Percentiles rank a stretch among this genome's conserved stretches.
Evolutionary conservation across 371 early-diverging fungal genomes (phyloP).

Genomic region (Choanephora cucurbitarum): DNA sequence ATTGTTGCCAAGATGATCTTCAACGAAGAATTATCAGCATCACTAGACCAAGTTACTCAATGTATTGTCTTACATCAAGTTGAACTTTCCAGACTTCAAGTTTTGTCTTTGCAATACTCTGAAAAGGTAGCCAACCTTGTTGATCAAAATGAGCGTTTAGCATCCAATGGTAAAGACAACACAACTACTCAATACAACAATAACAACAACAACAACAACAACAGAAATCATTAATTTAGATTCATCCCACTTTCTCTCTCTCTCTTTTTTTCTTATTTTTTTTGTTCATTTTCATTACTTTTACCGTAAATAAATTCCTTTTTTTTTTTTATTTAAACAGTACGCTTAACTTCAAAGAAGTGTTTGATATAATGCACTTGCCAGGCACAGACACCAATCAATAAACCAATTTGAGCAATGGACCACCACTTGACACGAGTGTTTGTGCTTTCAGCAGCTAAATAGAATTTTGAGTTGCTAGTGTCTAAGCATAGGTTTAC

Average conservation of each 20-base stretch:
- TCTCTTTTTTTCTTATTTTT: background rate
- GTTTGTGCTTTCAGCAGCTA: conserved; percentile 81
- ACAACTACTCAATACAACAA: conserved; percentile 7
- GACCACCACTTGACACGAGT: conserved; percentile 81
- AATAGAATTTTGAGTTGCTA: background rate
- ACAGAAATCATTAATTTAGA: conserved; percentile 5
- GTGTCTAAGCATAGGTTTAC: background rate
- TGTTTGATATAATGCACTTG: conserved; percentile 76
- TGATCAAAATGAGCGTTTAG: conserved; percentile 88
- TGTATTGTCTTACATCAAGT: conserved; percentile 83
- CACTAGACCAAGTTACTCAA: conserved; percentile 79
- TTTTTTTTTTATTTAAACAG: conserved; percentile 50
- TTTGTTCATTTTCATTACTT: no score
- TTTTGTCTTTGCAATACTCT: conserved; percentile 80
- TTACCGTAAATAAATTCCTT: no score
- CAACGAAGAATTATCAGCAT: conserved; percentile 85
- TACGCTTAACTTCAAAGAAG: conserved; percentile 78
- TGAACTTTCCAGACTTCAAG: conserved; percentile 84
- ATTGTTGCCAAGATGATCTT: conserved; percentile 93
- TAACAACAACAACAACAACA: conserved; percentile 9
- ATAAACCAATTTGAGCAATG: conserved; percentile 61
- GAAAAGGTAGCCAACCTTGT: conserved; percentile 89
- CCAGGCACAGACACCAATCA: conserved; percentile 67
- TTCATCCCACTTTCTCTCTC: background rate
- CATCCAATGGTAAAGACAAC: conserved; percentile 17